Base-by-base conservation (phyloP, 305 asterid species). In the Fraxinus sp. region DNA sequence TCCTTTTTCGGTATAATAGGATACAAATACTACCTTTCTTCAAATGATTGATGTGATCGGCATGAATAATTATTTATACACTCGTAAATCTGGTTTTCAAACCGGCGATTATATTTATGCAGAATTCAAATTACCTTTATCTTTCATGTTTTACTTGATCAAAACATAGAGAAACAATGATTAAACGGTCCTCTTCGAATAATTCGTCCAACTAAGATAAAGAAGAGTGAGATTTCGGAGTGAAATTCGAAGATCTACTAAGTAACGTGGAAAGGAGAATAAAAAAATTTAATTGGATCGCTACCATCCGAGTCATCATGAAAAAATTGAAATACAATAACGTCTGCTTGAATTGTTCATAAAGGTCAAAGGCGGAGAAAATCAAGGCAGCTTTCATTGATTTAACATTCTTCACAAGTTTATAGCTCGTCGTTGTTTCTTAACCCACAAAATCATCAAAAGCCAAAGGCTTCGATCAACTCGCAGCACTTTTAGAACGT, bases 321-420 rank as follows among this genome's bases (percentile, higher is more conserved):
- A 46, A 46, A 46, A 43, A 46, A 46, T 3, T 46, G 6, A 14
- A 46, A 46, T 46, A 46, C 55, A 46, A 43, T 46, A 46, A 39
- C 9, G 32, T 62, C 81, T 30, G 22, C 22, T 26, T 16, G 41
- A 28, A 11, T 39, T 30, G 41, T 80, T 81, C 32, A 74, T 81
- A 79, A 86, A 85, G 84, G 86, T 88, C 89, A 81, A 88, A 71
- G 82, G 46, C 5, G 82, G 57, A 74, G 83, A 81, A 79, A 81
- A 79, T 59, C 32, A 14, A 49, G 1, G 55, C 80, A 80, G 57
- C 33, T 78, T 84, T 46, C 33, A 35, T 8, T 33, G 75, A 35
- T n/a, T 33, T n/a, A 55, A 32, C 3, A 28, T 30, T 73, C 55
- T 33, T 14, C 35, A 18, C 3, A 4, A 8, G 18, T 37, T 41